Conservation (phyloP, 2,329 filamentous ascomycete genomes). For the Cryphonectria japonica region DNA sequence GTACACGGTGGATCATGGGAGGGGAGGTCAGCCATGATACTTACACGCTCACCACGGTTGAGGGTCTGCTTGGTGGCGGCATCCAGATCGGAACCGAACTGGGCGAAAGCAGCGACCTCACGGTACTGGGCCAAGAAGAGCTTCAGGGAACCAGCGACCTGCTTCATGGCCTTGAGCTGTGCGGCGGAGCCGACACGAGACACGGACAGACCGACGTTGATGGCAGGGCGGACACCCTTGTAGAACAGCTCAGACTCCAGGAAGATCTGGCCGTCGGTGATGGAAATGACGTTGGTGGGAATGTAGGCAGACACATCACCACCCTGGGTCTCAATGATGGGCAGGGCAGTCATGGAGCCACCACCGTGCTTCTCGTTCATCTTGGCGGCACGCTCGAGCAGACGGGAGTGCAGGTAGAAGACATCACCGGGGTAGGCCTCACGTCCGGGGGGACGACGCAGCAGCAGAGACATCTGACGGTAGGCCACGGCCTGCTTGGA, state of each 20-base stretch:
- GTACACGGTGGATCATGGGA: slow-evolving; percentile 28
- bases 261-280: slow-evolving; percentile 99
- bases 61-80: slow-evolving; percentile 99
- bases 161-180: slow-evolving; percentile 99
- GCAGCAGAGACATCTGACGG: slow-evolving; percentile 97
- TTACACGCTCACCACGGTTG: slow-evolving; percentile 94
- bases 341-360: slow-evolving; percentile 95
- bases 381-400: slow-evolving; percentile 99
- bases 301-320: slow-evolving; percentile 99
- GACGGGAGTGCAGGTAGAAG: slow-evolving; percentile 99
- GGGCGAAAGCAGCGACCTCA: slow-evolving; percentile 99
- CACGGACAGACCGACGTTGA: slow-evolving; percentile 99
- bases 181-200: slow-evolving; percentile 99
- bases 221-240: slow-evolving; percentile 99
- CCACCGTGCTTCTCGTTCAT: slow-evolving; percentile 94
- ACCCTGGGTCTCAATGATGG: slow-evolving; percentile 99
- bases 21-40: slow-evolving; percentile 38
- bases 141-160: slow-evolving; percentile 99
- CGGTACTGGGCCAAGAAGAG: slow-evolving; percentile 99
- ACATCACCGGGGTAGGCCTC: slow-evolving; percentile 99
- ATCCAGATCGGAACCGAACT: slow-evolving; percentile 99
- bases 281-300: slow-evolving; percentile 99
- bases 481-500: slow-evolving; percentile 79
- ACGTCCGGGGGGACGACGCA: slow-evolving; percentile 97
- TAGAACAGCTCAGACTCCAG: slow-evolving; percentile 99